A percentile compares a stretch with the other conserved stretches of the same genome.
These are phyloP conservation scores for Santalum album DNA, from an alignment of 164 flowering plant genomes.

Conservation along the genomic window DNA sequence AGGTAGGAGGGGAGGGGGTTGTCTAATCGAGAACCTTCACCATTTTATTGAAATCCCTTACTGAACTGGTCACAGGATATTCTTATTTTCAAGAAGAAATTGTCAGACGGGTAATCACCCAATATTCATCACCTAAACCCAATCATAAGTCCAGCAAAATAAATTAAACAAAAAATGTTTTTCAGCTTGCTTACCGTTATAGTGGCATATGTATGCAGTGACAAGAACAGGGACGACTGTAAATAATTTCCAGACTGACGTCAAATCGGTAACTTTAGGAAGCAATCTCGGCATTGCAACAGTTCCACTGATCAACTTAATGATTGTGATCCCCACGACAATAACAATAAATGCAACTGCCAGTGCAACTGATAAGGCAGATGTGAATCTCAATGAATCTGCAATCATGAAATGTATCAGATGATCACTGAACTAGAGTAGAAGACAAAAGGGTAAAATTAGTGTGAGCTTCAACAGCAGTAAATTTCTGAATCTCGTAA, in stretches of 20 bases:
- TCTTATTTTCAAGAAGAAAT: too few relatives aligned
- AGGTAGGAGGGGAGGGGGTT: too few relatives aligned
- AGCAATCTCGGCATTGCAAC: constrained; percentile 66
- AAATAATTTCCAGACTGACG: constrained; percentile 67
- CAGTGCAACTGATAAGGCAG: constrained; percentile 81
- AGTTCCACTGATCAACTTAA: constrained; percentile 55
- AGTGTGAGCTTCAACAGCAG: background rate
- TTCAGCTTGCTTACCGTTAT: constrained; percentile 52
- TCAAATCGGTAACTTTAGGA: constrained; percentile 49
- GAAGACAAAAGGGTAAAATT: background rate
- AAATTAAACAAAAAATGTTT: too few relatives aligned
- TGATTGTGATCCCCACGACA: constrained; percentile 61
- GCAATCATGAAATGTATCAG: constrained; percentile 21
- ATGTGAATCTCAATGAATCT: constrained; percentile 89
- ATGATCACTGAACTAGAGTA: background rate
- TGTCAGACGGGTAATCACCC: too few relatives aligned
- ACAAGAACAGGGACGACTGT: constrained; percentile 86
- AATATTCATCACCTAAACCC: too few relatives aligned
- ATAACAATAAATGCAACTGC: constrained; percentile 87
- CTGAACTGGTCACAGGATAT: too few relatives aligned
- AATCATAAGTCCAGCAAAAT: too few relatives aligned
- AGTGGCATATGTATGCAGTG: constrained; percentile 91
- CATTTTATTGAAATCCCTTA: too few relatives aligned
- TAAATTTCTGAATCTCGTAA: too few relatives aligned
- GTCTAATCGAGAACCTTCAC: too few relatives aligned